phyloP scores from a whole-genome alignment of 805 yeast species.

The Ogataea nitratoaversa region DNA sequence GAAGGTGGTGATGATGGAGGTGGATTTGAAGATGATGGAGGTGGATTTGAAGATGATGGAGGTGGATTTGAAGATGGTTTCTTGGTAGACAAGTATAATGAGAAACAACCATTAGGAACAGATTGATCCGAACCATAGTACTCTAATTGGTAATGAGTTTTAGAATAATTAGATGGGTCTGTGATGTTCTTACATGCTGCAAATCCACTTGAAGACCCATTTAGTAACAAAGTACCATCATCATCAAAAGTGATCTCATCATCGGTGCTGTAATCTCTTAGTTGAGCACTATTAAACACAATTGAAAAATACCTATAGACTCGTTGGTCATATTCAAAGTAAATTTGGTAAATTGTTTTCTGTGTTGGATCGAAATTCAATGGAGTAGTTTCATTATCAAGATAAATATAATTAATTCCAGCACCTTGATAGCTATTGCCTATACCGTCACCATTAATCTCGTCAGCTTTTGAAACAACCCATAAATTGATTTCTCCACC shows the following conservation, averaged over 20 bases:
- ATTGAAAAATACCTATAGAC: too few relatives aligned
- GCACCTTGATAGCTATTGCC: conserved; percentile 42
- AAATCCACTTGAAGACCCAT: conserved; percentile 30
- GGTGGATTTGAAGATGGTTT: too few relatives aligned
- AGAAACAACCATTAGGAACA: too few relatives aligned
- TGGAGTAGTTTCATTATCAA: too few relatives aligned
- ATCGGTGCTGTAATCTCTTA: conserved; percentile 1
- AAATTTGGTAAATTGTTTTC: too few relatives aligned
- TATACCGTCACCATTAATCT: conserved; percentile 28
- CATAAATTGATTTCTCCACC: conserved; percentile 16
- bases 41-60: too few relatives aligned
- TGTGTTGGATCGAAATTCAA: too few relatives aligned
- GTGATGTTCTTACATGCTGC: conserved; percentile 37
- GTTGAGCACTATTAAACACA: conserved; percentile 14
- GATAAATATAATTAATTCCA: conserved; percentile 38
- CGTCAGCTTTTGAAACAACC: conserved; percentile 21
- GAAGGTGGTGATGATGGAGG: too few relatives aligned
- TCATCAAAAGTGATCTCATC: conserved; percentile 5
- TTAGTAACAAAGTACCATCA: conserved; percentile 23
- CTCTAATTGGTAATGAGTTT: conserved; percentile 23
- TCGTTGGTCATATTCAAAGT: too few relatives aligned
- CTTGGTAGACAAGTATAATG: too few relatives aligned
- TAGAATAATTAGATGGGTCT: conserved; percentile 39
- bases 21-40: too few relatives aligned
- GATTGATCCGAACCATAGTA: conserved; percentile 16